Evolutionary conservation across 2,329 filamentous ascomycete genomes (phyloP).

Genomic region (Bipolaris sorokiniana): DNA sequence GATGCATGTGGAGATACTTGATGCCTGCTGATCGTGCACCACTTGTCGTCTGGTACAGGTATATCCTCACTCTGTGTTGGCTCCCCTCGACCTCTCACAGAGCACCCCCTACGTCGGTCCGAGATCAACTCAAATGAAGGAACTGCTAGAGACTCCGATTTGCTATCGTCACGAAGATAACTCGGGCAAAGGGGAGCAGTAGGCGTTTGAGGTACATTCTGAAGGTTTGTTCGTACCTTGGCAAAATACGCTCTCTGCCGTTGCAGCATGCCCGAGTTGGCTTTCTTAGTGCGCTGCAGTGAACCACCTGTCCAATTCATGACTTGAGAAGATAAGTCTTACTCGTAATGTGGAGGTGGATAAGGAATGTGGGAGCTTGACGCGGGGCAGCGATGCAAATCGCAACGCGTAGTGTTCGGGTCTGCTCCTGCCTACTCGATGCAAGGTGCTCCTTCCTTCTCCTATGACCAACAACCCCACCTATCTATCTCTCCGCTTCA

Average conservation of each 20-base stretch:
- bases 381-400: neutral
- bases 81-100: slow-evolving; percentile 6
- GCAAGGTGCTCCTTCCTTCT: slow-evolving; percentile 5
- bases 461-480: neutral
- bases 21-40: neutral
- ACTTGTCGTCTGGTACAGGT: slow-evolving; percentile 1
- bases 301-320: slow-evolving; percentile 61
- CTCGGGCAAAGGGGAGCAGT: slow-evolving; percentile 32
- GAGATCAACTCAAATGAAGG: slow-evolving; percentile 15
- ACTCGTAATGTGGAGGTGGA: neutral
- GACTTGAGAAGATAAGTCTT: neutral
- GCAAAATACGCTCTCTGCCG: slow-evolving; percentile 57
- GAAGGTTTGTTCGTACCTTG: slow-evolving; percentile 45
- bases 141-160: slow-evolving; percentile 10
- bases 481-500: neutral
- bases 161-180: slow-evolving; percentile 26
- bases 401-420: neutral
- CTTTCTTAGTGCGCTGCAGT: slow-evolving; percentile 48
- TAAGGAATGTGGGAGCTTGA: neutral
- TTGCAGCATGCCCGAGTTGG: slow-evolving; percentile 44
- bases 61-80: neutral
- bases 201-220: slow-evolving; percentile 23
- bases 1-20: neutral
- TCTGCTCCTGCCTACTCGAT: neutral
- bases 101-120: slow-evolving; percentile 17